Conservation (phyloP, 495 filamentous ascomycete species). For the Aspergillus olivimuriae region DNA sequence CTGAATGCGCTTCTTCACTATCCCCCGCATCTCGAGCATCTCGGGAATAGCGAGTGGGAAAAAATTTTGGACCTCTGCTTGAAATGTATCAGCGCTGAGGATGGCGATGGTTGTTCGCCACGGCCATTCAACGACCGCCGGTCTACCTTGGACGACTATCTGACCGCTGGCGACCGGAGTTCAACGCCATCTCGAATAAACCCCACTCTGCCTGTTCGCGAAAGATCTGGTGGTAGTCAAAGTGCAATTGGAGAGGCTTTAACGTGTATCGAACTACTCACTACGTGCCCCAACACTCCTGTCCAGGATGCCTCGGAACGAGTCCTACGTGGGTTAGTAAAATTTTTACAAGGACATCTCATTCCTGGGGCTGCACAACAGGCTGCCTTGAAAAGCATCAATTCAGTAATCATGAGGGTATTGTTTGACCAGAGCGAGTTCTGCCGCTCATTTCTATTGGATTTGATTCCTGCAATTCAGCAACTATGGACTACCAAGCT, state of each 20-base stretch:
- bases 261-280: slow-evolving; percentile 59
- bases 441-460: slow-evolving; percentile 47
- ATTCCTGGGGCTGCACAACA: slow-evolving; percentile 59
- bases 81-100: slow-evolving; percentile 14
- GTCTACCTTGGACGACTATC: slow-evolving; percentile 19
- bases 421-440: slow-evolving; percentile 62
- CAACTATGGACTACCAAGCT: slow-evolving; percentile 68
- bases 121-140: slow-evolving; percentile 23
- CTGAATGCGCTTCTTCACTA: slow-evolving; percentile 63
- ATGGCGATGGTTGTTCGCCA: slow-evolving; percentile 23
- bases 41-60: slow-evolving; percentile 62
- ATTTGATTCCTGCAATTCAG: slow-evolving; percentile 63
- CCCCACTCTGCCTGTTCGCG: slow-evolving; percentile 20
- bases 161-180: slow-evolving; percentile 20
- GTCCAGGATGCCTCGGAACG: slow-evolving; percentile 50
- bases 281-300: slow-evolving; percentile 63
- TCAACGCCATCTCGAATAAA: slow-evolving; percentile 30
- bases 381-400: slow-evolving; percentile 67
- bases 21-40: slow-evolving; percentile 70
- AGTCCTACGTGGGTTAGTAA: slow-evolving; percentile 52
- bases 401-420: slow-evolving; percentile 57
- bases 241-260: slow-evolving; percentile 52
- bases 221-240: slow-evolving; percentile 22
- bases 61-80: slow-evolving; percentile 61
- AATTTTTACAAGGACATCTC: slow-evolving; percentile 55